Conservation (phyloP, 2,329 filamentous ascomycete species). For the Xylariaceae sp. region DNA sequence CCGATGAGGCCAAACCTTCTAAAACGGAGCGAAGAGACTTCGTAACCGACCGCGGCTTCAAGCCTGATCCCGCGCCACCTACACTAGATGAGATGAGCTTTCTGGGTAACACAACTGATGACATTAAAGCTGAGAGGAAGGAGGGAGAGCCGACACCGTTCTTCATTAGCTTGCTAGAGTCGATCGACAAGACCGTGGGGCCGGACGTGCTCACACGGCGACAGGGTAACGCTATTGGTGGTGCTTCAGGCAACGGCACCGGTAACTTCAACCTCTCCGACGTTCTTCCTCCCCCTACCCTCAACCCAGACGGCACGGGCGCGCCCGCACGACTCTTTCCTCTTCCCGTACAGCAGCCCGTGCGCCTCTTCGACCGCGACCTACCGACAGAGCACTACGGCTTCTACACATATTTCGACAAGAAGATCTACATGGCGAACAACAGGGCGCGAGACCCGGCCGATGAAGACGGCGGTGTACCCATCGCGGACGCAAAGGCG, state of each 20-base stretch:
- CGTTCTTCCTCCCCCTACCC: conserved; percentile 67
- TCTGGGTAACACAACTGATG: conserved; percentile 85
- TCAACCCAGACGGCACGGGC: conserved; percentile 74
- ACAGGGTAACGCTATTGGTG: conserved; percentile 40
- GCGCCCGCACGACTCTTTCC: conserved; percentile 76
- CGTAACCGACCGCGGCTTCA: conserved; percentile 46
- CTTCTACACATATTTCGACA: conserved; percentile 92
- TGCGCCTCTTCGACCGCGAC: conserved; percentile 85
- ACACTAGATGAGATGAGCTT: conserved; percentile 77
- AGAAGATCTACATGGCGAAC: conserved; percentile 76
- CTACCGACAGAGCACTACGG: conserved; percentile 85
- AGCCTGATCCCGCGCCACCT: conserved; percentile 63
- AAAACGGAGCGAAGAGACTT: conserved; percentile 23
- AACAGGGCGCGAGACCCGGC: conserved; percentile 42
- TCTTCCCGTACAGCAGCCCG: conserved; percentile 73
- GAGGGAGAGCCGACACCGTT: conserved; percentile 89
- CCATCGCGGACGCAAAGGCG: conserved; percentile 59
- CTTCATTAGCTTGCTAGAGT: conserved; percentile 68
- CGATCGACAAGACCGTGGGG: conserved; percentile 38
- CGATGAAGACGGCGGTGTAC: conserved; percentile 63
- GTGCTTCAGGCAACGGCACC: conserved; percentile 30
- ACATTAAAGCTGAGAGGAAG: conserved; percentile 69
- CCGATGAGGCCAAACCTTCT: conserved; percentile 41
- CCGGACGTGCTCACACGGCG: conserved; percentile 40
- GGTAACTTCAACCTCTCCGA: conserved; percentile 54